A percentile compares a stretch with the other conserved stretches of the same genome.
Evolutionary conservation across 2,329 filamentous ascomycete species (phyloP).

Genomic region (Cyphellophora europaea): DNA sequence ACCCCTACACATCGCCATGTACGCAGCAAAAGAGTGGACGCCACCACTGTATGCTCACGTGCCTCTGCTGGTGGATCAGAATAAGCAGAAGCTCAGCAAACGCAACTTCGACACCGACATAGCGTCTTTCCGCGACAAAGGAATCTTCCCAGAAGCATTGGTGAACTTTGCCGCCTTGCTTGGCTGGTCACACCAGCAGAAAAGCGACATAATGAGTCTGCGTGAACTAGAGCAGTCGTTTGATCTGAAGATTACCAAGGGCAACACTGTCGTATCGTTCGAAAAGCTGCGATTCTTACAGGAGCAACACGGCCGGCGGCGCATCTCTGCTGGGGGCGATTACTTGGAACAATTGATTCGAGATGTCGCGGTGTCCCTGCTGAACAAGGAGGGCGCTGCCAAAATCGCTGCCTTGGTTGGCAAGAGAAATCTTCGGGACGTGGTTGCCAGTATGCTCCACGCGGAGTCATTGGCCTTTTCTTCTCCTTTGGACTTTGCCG

Average conservation of each 20-base stretch:
- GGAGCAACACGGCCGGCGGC: constrained; percentile 52
- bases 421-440: constrained; percentile 30
- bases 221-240: constrained; percentile 64
- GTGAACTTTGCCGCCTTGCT: constrained; percentile 77
- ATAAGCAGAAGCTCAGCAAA: constrained; percentile 78
- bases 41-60: constrained; percentile 72
- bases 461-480: constrained; percentile 43
- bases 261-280: constrained; percentile 73
- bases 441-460: constrained; percentile 42
- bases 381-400: constrained; percentile 13
- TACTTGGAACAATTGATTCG: constrained; percentile 30
- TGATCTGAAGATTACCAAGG: constrained; percentile 78
- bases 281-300: constrained; percentile 77
- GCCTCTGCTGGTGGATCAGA: constrained; percentile 59
- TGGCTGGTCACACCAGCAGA: constrained; percentile 65
- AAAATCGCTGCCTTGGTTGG: constrained; percentile 10
- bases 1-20: constrained; percentile 66
- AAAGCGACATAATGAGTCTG: constrained; percentile 63
- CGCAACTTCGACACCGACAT: constrained; percentile 61
- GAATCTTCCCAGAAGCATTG: constrained; percentile 55
- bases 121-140: constrained; percentile 44
- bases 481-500: constrained; percentile 45
- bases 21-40: constrained; percentile 66
- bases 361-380: constrained; percentile 15
- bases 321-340: constrained; percentile 35